Base-by-base conservation (phyloP, 805 yeast genomes). In the Saccharomyces eubayanus region DNA sequence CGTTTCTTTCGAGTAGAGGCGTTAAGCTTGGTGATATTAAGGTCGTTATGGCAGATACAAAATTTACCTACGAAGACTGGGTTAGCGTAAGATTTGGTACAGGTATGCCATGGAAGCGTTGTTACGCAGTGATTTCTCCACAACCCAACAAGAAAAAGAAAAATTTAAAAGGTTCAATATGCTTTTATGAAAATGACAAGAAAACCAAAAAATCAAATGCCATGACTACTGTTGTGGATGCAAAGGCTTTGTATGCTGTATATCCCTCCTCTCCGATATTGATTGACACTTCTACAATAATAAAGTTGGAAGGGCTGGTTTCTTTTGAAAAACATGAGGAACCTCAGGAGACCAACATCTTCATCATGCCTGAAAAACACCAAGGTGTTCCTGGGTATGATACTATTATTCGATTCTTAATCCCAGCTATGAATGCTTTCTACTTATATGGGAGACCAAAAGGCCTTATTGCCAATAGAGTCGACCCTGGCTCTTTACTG, bases 81-180 rank as follows among this genome's bases (percentile, higher is more conserved):
- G 90, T 87, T 47, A 80, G 90, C 67, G 96, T 94, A n/a, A 77
- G 98, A 59, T 94, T 92, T 69, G 98, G 99, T 20, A 81, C 94
- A 9, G 99, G 99, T 28, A 89, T 89, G 96, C 96, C 97, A 1
- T 94, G 97, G 97, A 87, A 85, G 65, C 79, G 96, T 55, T 92
- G 97, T 65, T 94, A 81, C 73, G 92, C 96, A 2, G 96, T 91
- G 10, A 80, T 92, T 53, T 87, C 87, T 60, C 43, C 43, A 36
- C 91, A 91, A 60, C 73, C 90, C 62, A 58, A 74, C 43, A 65
- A 77, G 62, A 83, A 69, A 58, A 67, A 70, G 56, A 69, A 70
- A 49, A 62, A 67, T 47, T 56, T 58, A 3, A 74, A 79, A 11
- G 97, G 97, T 30, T 77, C 83, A 60, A 81, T 89, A 27, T 74